These are phyloP conservation scores for Nothopassalora personata DNA, from an alignment of 2,329 filamentous ascomycete species.

Conservation along the genomic window DNA sequence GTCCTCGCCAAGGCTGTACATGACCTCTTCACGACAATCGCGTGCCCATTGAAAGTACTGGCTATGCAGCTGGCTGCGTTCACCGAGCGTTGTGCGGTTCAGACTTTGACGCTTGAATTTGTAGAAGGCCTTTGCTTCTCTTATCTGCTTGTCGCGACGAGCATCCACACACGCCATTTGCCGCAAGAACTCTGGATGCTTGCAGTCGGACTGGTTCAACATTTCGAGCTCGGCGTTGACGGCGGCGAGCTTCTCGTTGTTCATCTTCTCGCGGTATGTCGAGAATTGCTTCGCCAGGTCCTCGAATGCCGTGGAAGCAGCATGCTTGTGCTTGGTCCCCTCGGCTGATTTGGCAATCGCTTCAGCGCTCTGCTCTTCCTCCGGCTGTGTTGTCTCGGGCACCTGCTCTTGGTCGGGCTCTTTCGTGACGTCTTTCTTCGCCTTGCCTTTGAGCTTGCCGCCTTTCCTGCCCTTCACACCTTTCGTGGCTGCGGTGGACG, in stretches of 20 bases:
- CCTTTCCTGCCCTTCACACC: slow-evolving; percentile 43
- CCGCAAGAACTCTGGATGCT: slow-evolving; percentile 85
- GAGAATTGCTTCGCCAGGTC: slow-evolving; percentile 85
- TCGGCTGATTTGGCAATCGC: slow-evolving; percentile 46
- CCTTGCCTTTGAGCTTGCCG: slow-evolving; percentile 20
- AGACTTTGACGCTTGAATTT: slow-evolving; percentile 69
- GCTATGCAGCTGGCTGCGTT: slow-evolving; percentile 77
- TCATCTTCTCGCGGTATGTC: slow-evolving; percentile 77
- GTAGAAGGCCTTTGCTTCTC: slow-evolving; percentile 67
- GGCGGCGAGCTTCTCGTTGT: slow-evolving; percentile 79
- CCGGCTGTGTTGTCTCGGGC: slow-evolving; percentile 8
- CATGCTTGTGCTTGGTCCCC: slow-evolving; percentile 41
- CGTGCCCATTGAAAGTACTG: slow-evolving; percentile 86
- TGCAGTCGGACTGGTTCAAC: slow-evolving; percentile 54
- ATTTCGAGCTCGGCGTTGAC: slow-evolving; percentile 64
- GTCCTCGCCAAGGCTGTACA: slow-evolving; percentile 77
- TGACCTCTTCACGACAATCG: slow-evolving; percentile 71
- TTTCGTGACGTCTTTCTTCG: slow-evolving; percentile 29
- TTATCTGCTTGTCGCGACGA: slow-evolving; percentile 72
- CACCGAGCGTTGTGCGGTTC: slow-evolving; percentile 68
- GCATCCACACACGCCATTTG: slow-evolving; percentile 85
- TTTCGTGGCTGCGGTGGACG: slow-evolving; percentile 26
- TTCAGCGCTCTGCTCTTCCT: slow-evolving; percentile 26
- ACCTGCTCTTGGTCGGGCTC: slow-evolving; percentile 17
- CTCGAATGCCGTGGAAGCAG: slow-evolving; percentile 44